These are phyloP conservation scores for Sequoia sempervirens DNA, from an alignment of 75 land plant genomes.

Conservation along the genomic window DNA sequence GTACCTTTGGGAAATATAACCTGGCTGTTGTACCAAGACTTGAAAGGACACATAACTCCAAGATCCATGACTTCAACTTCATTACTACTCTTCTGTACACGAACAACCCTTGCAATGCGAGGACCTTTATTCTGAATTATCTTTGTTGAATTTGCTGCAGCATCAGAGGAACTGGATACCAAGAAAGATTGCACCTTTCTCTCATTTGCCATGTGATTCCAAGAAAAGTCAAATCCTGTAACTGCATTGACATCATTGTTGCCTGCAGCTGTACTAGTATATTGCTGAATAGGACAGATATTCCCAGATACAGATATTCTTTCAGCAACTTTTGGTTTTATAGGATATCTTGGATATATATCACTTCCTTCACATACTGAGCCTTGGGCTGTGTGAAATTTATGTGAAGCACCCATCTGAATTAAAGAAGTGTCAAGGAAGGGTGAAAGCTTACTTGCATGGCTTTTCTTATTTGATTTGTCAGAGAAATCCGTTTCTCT, in stretches of 20 bases:
- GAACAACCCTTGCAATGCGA: conserved; percentile 58
- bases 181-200: conserved; percentile 3
- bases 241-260: neutral
- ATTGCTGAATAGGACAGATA: neutral
- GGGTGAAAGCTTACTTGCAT: neutral
- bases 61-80: conserved; percentile 47
- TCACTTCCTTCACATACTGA: conserved; percentile 8
- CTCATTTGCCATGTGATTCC: conserved; percentile 2
- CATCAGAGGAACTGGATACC: conserved; percentile 11
- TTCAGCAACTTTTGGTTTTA: neutral
- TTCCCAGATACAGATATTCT: neutral
- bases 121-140: conserved; percentile 46
- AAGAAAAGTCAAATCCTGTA: neutral
- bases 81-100: conserved; percentile 33
- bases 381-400: neutral
- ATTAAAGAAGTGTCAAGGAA: neutral
- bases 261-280: neutral
- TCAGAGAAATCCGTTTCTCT: neutral
- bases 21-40: conserved; percentile 50
- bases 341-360: neutral
- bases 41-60: conserved; percentile 41
- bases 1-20: conserved; percentile 78
- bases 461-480: neutral
- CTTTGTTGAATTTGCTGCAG: conserved; percentile 28
- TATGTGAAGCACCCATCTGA: neutral